These are phyloP conservation scores for Fusarium virguliforme DNA, from an alignment of 2,329 filamentous ascomycete genomes.

Conservation along the genomic window DNA sequence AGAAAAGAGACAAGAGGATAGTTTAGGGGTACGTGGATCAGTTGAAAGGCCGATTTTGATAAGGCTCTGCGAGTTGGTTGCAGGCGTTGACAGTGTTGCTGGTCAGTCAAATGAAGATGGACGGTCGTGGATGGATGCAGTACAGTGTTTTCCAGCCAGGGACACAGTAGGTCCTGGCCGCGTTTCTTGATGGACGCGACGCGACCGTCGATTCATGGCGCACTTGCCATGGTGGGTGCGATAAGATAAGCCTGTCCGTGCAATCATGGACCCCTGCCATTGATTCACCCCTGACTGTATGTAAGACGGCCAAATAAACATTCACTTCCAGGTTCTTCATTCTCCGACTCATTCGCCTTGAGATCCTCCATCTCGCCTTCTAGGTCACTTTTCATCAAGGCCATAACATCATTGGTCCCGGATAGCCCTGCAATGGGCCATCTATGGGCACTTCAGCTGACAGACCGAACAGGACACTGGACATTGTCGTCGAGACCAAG, in stretches of 20 bases:
- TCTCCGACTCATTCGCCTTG: constrained; percentile 4
- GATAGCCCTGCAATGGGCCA: constrained; percentile 77
- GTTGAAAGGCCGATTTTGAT: constrained; percentile 9
- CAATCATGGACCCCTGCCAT: neutral
- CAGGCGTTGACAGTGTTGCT: constrained; percentile 21
- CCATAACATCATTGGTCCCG: constrained; percentile 77
- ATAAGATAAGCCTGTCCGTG: constrained; percentile 42
- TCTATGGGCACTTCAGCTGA: constrained; percentile 76
- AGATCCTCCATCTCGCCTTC: neutral
- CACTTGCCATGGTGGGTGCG: constrained; percentile 1
- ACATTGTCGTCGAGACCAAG: constrained; percentile 68
- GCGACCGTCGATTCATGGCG: constrained; percentile 23
- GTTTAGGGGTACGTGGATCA: constrained; percentile 13
- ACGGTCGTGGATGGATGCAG: constrained; percentile 27
- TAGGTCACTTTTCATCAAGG: constrained; percentile 33
- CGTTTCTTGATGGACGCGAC: constrained; percentile 35
- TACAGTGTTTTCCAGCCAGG: constrained; percentile 37
- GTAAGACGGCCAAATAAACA: neutral
- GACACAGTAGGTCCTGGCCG: constrained; percentile 26
- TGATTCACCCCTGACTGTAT: neutral
- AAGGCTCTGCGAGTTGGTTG: constrained; percentile 11
- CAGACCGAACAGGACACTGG: constrained; percentile 75
- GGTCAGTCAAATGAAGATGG: constrained; percentile 23
- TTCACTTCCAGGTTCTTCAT: too few relatives aligned
- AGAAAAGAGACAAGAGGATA: constrained; percentile 19